Percentiles rank a stretch among this genome's conserved stretches.
These are phyloP conservation scores for Trichosanthes cucumerina DNA, from an alignment of 306 rosid species.

Conservation along the genomic window DNA sequence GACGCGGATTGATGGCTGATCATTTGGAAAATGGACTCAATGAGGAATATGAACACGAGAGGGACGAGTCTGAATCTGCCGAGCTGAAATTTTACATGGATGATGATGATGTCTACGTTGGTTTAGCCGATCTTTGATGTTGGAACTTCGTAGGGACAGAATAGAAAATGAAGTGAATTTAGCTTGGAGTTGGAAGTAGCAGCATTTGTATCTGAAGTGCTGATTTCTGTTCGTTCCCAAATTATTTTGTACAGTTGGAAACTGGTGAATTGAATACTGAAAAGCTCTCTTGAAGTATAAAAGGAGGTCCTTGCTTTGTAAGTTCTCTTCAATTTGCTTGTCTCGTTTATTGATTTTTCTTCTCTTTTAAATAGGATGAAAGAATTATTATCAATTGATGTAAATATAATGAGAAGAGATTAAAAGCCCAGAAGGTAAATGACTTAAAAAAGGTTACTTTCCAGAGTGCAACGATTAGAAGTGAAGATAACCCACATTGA, in stretches of 20 bases:
- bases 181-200: not conserved
- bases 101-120: slow-evolving; percentile 36
- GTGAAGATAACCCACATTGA: not conserved
- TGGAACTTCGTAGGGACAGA: slow-evolving; percentile 7
- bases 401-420: not conserved
- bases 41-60: not conserved
- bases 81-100: slow-evolving; percentile 30
- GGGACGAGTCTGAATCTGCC: slow-evolving; percentile 13
- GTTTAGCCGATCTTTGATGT: slow-evolving; percentile 13
- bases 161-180: not conserved
- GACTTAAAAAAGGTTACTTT: not conserved
- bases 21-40: not conserved
- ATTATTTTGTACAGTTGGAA: not conserved
- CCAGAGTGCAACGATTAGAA: not conserved
- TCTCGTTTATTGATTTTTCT: not conserved
- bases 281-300: not conserved
- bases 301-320: not conserved
- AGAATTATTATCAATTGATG: not conserved
- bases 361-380: not conserved
- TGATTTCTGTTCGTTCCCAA: not conserved
- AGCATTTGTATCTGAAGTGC: not conserved
- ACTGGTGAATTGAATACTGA: not conserved
- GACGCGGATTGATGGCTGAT: not conserved
- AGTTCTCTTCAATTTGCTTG: not conserved
- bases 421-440: not conserved